Evolutionary conservation across 2,329 filamentous ascomycete species (phyloP).

Genomic region (Cladosporium phlei): DNA sequence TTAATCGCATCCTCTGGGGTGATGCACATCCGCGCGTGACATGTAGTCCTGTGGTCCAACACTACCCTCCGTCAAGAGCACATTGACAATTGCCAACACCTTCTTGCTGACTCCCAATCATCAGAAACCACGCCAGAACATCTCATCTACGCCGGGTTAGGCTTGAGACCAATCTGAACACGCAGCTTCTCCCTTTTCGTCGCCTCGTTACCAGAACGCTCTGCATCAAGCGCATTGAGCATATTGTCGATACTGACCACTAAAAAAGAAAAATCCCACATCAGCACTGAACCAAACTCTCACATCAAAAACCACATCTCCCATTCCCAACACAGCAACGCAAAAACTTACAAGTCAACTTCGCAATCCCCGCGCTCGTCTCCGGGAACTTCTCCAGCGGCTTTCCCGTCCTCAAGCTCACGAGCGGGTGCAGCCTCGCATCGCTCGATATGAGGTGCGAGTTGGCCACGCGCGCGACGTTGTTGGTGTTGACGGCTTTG

Average conservation of each 20-base stretch:
- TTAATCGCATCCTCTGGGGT: no score
- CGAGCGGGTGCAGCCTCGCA: conserved; percentile 27
- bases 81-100: no score
- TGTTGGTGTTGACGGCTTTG: conserved; percentile 30
- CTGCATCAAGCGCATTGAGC: conserved; percentile 28
- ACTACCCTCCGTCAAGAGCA: no score
- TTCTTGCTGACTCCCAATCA: no score
- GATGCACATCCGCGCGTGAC: no score
- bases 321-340: no score
- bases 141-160: conserved; percentile 27
- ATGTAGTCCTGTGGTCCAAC: no score
- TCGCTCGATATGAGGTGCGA: conserved; percentile 27
- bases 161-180: conserved; percentile 29
- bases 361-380: conserved; percentile 27
- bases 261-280: no score
- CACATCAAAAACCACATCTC: no score
- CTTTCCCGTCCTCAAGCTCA: conserved; percentile 29
- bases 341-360: conserved; percentile 25
- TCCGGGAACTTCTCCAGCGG: conserved; percentile 30
- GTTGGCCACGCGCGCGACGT: conserved; percentile 31
- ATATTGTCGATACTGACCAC: conserved; percentile 28
- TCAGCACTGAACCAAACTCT: no score
- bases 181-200: conserved; percentile 28
- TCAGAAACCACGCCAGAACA: no score
- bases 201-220: conserved; percentile 28